These are phyloP conservation scores for Cryphonectria radicalis DNA, from an alignment of 2,329 filamentous ascomycete species.

Conservation along the genomic window DNA sequence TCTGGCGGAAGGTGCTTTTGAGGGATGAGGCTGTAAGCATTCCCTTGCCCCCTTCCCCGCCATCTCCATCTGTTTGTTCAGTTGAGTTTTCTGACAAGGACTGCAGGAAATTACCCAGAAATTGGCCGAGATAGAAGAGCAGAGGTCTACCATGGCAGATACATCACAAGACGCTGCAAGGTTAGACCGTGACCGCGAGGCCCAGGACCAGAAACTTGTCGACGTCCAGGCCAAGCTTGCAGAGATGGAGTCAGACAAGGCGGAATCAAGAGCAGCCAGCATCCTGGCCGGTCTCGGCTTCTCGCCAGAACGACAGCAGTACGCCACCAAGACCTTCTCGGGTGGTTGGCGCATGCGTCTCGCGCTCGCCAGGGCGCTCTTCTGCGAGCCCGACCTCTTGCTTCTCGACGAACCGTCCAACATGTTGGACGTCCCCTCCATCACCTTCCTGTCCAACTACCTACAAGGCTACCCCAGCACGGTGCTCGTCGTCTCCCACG, in stretches of 20 bases:
- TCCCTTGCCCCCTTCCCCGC: not conserved
- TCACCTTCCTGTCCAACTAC: conserved; percentile 96
- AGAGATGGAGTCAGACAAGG: conserved; percentile 99
- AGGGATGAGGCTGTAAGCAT: conserved; percentile 78
- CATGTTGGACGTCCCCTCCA: conserved; percentile 99
- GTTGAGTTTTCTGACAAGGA: conserved; percentile 38
- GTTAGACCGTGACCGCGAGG: conserved; percentile 86
- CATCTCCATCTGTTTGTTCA: not conserved
- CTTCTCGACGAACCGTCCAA: conserved; percentile 99
- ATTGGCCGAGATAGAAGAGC: conserved; percentile 75
- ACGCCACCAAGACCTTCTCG: conserved; percentile 95
- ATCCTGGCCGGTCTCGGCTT: conserved; percentile 97
- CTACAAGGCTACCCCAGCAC: conserved; percentile 94
- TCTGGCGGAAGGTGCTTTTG: conserved; percentile 95
- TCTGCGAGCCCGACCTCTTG: conserved; percentile 95
- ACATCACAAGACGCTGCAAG: conserved; percentile 86
- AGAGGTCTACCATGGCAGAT: conserved; percentile 81
- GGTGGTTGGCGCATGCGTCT: conserved; percentile 99
- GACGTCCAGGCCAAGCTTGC: conserved; percentile 91
- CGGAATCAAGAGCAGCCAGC: conserved; percentile 90
- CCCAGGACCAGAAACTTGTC: conserved; percentile 84
- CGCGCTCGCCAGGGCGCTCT: conserved; percentile 89
- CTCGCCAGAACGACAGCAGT: conserved; percentile 89
- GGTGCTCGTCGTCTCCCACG: conserved; percentile 95
- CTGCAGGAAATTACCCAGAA: conserved; percentile 75